These are phyloP conservation scores for Chionographis japonica DNA, from an alignment of 106 monocot species.

Conservation along the genomic window DNA sequence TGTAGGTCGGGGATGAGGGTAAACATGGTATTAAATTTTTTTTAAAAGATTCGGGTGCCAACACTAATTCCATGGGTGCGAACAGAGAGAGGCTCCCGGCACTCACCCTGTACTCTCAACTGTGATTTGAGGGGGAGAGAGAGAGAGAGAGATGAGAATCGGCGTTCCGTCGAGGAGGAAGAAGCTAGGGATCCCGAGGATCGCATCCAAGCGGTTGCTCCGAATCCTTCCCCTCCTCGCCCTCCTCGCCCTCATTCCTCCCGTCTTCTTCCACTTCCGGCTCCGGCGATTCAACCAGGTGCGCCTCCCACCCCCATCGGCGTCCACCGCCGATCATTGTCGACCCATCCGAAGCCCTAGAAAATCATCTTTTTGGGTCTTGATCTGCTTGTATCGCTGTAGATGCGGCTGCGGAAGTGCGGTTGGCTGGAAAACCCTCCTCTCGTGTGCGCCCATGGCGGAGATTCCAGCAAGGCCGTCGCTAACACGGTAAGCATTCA, in stretches of 20 bases:
- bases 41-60: too few species aligned
- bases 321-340: background rate
- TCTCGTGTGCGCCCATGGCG: slow-evolving; percentile 91
- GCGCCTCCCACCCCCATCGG: background rate
- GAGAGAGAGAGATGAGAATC: too few species aligned
- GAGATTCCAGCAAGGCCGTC: slow-evolving; percentile 60
- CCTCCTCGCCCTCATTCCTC: slow-evolving; percentile 58
- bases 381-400: background rate
- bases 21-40: too few species aligned
- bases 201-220: slow-evolving; percentile 25
- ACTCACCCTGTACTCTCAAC: too few species aligned
- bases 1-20: too few species aligned
- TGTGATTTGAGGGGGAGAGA: too few species aligned
- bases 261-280: slow-evolving; percentile 90
- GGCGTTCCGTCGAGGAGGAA: background rate
- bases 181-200: slow-evolving; percentile 5
- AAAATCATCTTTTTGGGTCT: background rate
- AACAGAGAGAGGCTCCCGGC: too few species aligned
- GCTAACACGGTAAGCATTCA: slow-evolving; percentile 62
- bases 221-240: slow-evolving; percentile 43
- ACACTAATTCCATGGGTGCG: too few species aligned
- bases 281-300: slow-evolving; percentile 68
- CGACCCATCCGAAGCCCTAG: background rate
- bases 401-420: slow-evolving; percentile 65
- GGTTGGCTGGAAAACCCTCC: slow-evolving; percentile 68